These are phyloP conservation scores for Clonostachys rhizophaga DNA, from an alignment of 2,329 filamentous ascomycete genomes.

Conservation along the genomic window DNA sequence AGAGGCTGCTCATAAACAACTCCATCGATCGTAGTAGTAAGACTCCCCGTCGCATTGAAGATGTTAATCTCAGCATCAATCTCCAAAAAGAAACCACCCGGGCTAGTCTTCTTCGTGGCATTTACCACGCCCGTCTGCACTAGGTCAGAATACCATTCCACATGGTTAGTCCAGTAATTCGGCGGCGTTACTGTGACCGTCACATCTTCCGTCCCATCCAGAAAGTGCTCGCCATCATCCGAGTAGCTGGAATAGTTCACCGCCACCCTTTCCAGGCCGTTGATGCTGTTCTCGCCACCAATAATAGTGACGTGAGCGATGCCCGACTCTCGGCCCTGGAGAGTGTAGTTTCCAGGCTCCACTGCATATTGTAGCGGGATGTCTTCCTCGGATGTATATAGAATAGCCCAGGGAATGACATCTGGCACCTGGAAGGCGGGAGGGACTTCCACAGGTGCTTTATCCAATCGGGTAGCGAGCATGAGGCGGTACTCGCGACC, in stretches of 20 bases:
- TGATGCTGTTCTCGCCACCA: not conserved
- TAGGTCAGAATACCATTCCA: constrained; percentile 33
- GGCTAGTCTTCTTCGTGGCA: constrained; percentile 29
- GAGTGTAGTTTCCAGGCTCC: not conserved
- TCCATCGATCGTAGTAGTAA: constrained; percentile 29
- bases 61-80: constrained; percentile 31
- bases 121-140: constrained; percentile 17
- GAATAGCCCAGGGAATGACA: constrained; percentile 23
- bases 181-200: constrained; percentile 10
- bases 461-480: constrained; percentile 28
- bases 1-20: constrained; percentile 27
- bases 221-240: constrained; percentile 20
- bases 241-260: constrained; percentile 28
- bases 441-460: constrained; percentile 13
- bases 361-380: constrained; percentile 15
- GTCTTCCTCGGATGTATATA: not conserved
- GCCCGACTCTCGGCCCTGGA: not conserved
- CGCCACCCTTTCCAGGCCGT: constrained; percentile 12
- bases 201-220: constrained; percentile 27
- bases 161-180: constrained; percentile 12
- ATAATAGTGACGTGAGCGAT: not conserved
- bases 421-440: constrained; percentile 17
- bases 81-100: constrained; percentile 27
- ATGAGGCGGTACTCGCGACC: constrained; percentile 31
- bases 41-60: constrained; percentile 32